phyloP scores from a whole-genome alignment of 2,329 filamentous ascomycete species.

The Diaporthe capsici region DNA sequence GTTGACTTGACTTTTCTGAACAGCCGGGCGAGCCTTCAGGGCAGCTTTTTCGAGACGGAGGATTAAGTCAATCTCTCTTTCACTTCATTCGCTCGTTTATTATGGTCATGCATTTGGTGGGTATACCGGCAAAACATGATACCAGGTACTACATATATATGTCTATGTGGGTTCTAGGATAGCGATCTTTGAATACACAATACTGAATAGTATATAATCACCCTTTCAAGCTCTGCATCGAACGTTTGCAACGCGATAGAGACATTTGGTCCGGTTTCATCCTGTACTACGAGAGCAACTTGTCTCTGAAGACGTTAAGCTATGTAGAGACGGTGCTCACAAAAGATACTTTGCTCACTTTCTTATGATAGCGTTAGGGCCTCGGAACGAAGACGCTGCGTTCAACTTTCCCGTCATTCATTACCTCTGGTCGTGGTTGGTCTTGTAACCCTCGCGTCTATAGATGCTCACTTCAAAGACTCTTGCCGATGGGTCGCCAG shows the following conservation, averaged over 20 bases:
- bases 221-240: no score
- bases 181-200: slow-evolving; percentile 10
- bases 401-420: no score
- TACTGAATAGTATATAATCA: slow-evolving; percentile 21
- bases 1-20: slow-evolving; percentile 61
- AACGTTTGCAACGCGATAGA: background rate
- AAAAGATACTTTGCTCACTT: background rate
- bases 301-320: no score
- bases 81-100: background rate
- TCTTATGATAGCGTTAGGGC: background rate
- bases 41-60: slow-evolving; percentile 61
- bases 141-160: background rate
- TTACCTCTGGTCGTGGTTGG: no score
- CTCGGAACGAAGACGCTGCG: no score
- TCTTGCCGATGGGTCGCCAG: no score
- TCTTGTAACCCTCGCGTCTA: no score
- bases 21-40: slow-evolving; percentile 54
- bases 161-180: background rate
- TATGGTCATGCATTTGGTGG: background rate
- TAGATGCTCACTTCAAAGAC: no score
- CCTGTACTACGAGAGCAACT: background rate
- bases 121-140: background rate
- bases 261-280: background rate
- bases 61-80: slow-evolving; percentile 46
- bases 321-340: no score